Conservation (phyloP, 257 asterid species). For the Galeopsis tetrahit region DNA sequence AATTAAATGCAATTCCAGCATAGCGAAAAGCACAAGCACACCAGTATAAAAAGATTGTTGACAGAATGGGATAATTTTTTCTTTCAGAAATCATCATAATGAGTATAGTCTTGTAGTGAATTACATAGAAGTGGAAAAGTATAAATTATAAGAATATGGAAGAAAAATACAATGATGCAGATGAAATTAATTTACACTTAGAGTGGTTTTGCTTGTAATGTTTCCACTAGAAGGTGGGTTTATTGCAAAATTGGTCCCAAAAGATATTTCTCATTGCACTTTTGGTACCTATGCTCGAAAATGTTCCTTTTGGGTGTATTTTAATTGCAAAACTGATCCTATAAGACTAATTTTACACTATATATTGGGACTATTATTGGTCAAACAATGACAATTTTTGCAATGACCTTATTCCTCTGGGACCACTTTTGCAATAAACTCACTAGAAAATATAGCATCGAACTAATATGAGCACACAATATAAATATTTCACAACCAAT, state of each 20-base stretch:
- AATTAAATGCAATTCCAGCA: conserved; percentile 20
- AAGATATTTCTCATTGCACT: too few species aligned
- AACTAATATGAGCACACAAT: background rate
- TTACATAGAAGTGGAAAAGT: conserved; percentile 1
- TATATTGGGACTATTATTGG: too few species aligned
- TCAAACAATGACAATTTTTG: too few species aligned
- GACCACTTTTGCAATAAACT: too few species aligned
- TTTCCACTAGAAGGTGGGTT: background rate
- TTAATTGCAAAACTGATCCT: too few species aligned
- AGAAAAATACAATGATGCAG: background rate
- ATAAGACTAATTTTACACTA: too few species aligned
- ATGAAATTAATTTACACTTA: background rate
- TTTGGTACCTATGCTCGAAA: too few species aligned
- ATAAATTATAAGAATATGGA: background rate
- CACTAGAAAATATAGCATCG: background rate
- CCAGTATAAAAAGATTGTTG: conserved; percentile 7
- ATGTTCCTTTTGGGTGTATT: too few species aligned
- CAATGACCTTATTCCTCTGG: too few species aligned
- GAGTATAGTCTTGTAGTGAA: background rate
- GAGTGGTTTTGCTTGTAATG: background rate
- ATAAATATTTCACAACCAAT: too few species aligned
- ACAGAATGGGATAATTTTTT: conserved; percentile 3
- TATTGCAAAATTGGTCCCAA: too few species aligned
- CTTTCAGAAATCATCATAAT: background rate
- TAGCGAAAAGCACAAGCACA: background rate